Conservation (phyloP, 2,329 filamentous ascomycete species). For the Pezicula rhizophila region DNA sequence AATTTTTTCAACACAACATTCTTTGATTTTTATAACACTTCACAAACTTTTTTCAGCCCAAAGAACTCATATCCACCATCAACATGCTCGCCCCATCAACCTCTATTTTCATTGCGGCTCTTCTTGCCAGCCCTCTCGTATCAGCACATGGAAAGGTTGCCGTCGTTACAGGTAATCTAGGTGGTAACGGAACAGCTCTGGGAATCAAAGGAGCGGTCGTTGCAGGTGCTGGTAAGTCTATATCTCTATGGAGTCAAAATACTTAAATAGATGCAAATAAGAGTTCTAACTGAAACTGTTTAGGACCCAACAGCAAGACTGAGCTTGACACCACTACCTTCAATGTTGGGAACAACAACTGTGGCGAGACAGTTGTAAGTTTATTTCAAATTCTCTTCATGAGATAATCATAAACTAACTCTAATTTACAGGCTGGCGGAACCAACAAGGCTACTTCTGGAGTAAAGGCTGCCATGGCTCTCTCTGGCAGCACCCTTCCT, state of each 20-base stretch:
- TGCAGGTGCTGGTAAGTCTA: slow-evolving; percentile 23
- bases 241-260: too few relatives aligned
- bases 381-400: neutral
- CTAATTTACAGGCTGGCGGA: slow-evolving; percentile 3
- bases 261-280: too few relatives aligned
- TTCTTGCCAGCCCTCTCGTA: slow-evolving; percentile 6
- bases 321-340: slow-evolving; percentile 8
- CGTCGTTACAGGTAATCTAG: slow-evolving; percentile 25
- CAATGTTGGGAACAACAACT: slow-evolving; percentile 29
- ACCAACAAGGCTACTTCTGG: slow-evolving; percentile 27
- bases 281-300: too few relatives aligned
- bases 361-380: neutral
- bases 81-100: neutral
- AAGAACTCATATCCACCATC: neutral
- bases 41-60: neutral
- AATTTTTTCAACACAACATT: neutral
- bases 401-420: neutral
- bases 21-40: neutral
- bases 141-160: slow-evolving; percentile 11
- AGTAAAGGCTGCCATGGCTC: slow-evolving; percentile 28
- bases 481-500: slow-evolving; percentile 33
- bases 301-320: slow-evolving; percentile 6
- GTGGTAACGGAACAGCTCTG: slow-evolving; percentile 35
- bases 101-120: slow-evolving; percentile 2
- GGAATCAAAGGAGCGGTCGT: slow-evolving; percentile 34